These are phyloP conservation scores for Lupinus albus DNA, from an alignment of 306 rosid species.

Conservation along the genomic window DNA sequence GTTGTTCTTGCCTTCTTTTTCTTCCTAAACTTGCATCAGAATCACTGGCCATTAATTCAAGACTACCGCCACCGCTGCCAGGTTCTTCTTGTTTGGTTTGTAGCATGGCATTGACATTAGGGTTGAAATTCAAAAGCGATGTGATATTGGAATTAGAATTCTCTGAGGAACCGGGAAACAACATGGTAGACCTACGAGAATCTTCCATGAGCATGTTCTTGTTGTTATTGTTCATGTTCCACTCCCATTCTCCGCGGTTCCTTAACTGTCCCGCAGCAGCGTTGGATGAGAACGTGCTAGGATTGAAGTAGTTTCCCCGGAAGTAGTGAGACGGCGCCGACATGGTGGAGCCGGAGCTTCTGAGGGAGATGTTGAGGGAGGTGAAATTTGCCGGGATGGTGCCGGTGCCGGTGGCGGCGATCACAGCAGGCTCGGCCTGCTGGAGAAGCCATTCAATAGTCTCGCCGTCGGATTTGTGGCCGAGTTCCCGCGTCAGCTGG, in stretches of 20 bases:
- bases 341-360: constrained; percentile 87
- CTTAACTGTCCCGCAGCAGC: constrained; percentile 47
- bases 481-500: constrained; percentile 84
- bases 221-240: constrained; percentile 10
- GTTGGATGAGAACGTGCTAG: constrained; percentile 37
- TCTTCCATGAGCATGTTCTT: constrained; percentile 50
- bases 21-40: constrained; percentile 49
- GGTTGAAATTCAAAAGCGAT: constrained; percentile 63
- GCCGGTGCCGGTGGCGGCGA: constrained; percentile 94
- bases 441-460: constrained; percentile 96
- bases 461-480: constrained; percentile 94
- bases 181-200: constrained; percentile 41
- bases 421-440: constrained; percentile 88
- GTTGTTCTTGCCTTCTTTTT: constrained; percentile 73
- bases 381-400: constrained; percentile 95
- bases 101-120: constrained; percentile 50
- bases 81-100: constrained; percentile 62
- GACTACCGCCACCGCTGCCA: background rate
- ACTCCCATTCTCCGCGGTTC: constrained; percentile 55
- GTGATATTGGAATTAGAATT: constrained; percentile 48
- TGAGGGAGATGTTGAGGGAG: constrained; percentile 87
- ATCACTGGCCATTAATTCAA: constrained; percentile 44
- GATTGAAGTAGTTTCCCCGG: constrained; percentile 59
- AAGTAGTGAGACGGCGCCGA: constrained; percentile 87
- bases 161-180: constrained; percentile 51